These are phyloP conservation scores for Elaeis guineensis DNA, from an alignment of 176 grass and related monocot genomes.

Conservation along the genomic window DNA sequence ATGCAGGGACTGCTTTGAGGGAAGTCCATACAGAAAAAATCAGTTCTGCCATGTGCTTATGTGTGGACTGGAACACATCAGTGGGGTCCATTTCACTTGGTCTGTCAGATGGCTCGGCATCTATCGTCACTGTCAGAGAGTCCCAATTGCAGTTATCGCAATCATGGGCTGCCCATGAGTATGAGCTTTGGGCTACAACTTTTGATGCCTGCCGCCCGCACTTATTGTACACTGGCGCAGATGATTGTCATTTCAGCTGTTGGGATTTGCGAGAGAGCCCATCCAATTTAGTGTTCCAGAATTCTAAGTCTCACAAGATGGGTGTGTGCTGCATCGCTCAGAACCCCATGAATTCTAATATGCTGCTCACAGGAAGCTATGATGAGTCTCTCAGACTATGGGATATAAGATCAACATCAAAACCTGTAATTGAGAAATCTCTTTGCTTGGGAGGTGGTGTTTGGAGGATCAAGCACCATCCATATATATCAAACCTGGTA, in stretches of 20 bases:
- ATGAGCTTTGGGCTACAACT: conserved; percentile 80
- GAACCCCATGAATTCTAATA: conserved; percentile 45
- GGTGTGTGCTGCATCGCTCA: conserved; percentile 81
- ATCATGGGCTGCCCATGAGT: conserved; percentile 73
- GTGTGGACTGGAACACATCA: conserved; percentile 59
- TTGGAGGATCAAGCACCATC: conserved; percentile 92
- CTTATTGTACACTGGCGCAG: conserved; percentile 73
- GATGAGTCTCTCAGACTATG: conserved; percentile 91
- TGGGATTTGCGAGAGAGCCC: conserved; percentile 71
- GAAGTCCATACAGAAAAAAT: conserved; percentile 41
- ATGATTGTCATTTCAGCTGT: conserved; percentile 81
- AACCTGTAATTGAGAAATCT: conserved; percentile 54
- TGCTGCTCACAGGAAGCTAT: conserved; percentile 80
- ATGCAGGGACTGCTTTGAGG: conserved; percentile 38
- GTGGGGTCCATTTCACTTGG: conserved; percentile 46
- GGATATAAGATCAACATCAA: conserved; percentile 73
- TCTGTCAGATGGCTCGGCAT: conserved; percentile 79
- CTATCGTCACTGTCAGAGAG: conserved; percentile 55
- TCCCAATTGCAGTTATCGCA: conserved; percentile 49
- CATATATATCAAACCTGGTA: conserved; percentile 39
- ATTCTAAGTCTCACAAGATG: conserved; percentile 75
- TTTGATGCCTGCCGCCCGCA: conserved; percentile 57
- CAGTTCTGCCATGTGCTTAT: conserved; percentile 88
- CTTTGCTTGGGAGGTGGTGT: conserved; percentile 86
- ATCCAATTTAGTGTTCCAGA: conserved; percentile 39